A percentile compares a stretch with the other conserved stretches of the same genome.
These are phyloP conservation scores for Paraphaeosphaeria minitans DNA, from an alignment of 2,329 filamentous ascomycete species.

Conservation along the genomic window DNA sequence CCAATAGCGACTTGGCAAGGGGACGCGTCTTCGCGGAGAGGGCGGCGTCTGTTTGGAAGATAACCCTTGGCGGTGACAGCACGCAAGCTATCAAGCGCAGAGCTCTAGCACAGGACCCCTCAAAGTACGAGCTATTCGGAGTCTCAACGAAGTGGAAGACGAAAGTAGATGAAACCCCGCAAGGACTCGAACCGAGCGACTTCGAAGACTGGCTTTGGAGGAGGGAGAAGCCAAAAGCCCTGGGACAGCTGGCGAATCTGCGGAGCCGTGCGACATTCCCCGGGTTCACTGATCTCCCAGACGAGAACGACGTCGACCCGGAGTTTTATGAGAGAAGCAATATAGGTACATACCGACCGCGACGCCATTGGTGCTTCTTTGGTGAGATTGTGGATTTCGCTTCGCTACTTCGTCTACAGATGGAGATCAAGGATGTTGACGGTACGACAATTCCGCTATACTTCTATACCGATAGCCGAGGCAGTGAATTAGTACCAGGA, in stretches of 20 bases:
- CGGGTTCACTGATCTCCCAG: constrained; percentile 24
- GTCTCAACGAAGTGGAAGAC: constrained; percentile 30
- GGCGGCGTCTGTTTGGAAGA: constrained; percentile 17
- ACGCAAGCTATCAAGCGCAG: constrained; percentile 19
- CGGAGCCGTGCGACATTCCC: constrained; percentile 24
- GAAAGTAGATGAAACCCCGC: constrained; percentile 20
- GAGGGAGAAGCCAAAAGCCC: constrained; percentile 20
- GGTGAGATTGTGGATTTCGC: constrained; percentile 28
- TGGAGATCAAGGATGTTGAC: constrained; percentile 32
- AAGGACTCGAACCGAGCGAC: constrained; percentile 16
- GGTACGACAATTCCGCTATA: constrained; percentile 27
- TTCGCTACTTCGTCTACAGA: constrained; percentile 25
- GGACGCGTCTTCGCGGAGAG: constrained; percentile 35
- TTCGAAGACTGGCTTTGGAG: constrained; percentile 36
- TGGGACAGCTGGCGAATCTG: constrained; percentile 22
- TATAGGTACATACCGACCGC: constrained; percentile 18
- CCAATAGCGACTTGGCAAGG: constrained; percentile 39
- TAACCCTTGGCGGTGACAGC: constrained; percentile 25
- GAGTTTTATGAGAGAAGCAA: constrained; percentile 17
- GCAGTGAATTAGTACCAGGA: constrained; percentile 26
- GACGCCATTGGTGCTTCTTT: constrained; percentile 29
- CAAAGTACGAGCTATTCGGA: constrained; percentile 20
- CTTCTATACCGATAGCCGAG: constrained; percentile 34
- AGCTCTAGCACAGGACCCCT: constrained; percentile 18
- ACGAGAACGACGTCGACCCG: constrained; percentile 13